Evolutionary conservation across 2,329 filamentous ascomycete genomes (phyloP).

Genomic region (Aspergillus sojae): DNA sequence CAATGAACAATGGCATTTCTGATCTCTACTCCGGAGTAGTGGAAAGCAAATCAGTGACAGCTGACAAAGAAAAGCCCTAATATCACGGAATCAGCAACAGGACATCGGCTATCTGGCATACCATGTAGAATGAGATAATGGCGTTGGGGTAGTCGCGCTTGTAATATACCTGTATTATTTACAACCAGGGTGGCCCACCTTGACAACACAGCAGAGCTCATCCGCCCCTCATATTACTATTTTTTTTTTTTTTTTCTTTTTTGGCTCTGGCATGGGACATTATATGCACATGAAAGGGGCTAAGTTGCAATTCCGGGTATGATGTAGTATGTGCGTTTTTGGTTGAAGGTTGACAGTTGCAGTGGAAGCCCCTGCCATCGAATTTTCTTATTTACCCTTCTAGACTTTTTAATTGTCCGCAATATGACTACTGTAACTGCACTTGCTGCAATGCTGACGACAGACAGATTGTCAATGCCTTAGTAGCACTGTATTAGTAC

Average conservation of each 20-base stretch:
- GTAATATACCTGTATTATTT: constrained; percentile 10
- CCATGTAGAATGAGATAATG: not conserved
- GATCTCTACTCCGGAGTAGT: not conserved
- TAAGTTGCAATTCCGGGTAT: constrained; percentile 5
- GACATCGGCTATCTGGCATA: not conserved
- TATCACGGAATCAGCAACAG: not conserved
- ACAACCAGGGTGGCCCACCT: constrained; percentile 11
- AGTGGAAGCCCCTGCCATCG: not conserved
- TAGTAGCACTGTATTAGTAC: not conserved
- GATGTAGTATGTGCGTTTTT: constrained; percentile 5
- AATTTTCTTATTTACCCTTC: not conserved
- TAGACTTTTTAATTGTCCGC: not conserved
- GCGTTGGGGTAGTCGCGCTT: not conserved
- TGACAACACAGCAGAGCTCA: constrained; percentile 17
- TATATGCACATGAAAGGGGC: constrained; percentile 23
- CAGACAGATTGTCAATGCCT: not conserved
- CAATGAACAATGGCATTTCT: not conserved
- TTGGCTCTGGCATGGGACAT: constrained; percentile 7
- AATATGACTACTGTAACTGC: not conserved
- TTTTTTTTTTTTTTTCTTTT: not conserved
- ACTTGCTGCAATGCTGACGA: not conserved
- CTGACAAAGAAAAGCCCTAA: not conserved
- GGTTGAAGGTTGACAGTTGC: not conserved
- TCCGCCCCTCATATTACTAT: constrained; percentile 3
- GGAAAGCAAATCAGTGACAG: not conserved